Base-by-base conservation (phyloP, 1,284 basidiomycete species). In the Lentinula novae-zelandiae region DNA sequence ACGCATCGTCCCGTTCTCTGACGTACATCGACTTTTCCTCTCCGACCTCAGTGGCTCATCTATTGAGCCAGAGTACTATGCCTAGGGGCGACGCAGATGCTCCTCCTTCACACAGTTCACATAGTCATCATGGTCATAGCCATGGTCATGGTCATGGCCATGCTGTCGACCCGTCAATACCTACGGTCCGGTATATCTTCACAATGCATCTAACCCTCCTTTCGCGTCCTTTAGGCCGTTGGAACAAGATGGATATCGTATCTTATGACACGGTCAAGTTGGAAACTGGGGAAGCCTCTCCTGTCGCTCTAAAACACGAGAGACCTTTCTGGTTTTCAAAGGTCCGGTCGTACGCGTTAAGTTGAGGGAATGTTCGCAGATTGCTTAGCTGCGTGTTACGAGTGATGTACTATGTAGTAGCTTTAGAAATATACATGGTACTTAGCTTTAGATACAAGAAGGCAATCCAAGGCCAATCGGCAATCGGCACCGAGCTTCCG, bases 281-380 rank as follows among this genome's bases (percentile, higher is more conserved):
- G 31, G 83, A 82, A 50, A 92, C 83, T 20, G 93, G 92, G 1
- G 93, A 96, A 72, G 78, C 83, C 12, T 73, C 83, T 20, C 85
- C 89, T 17, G 76, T 96, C 51, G 79, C 84, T 7, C 76, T 96
- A 67, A 92, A 90, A 70, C 87, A 95, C 68, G 92, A 95, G 71
- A 82, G 92, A 63, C 86, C 93, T 27, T 97, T 94, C 72, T 95
- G 92, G 86, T 97, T 97, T 73, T 96, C 93, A 48, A 94, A 92
- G 75, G 90, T 93, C 58, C 78, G 78, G 65, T 90, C 88, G 20
- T 81, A 77, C 53, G 52, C 60, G 3, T 38, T 53, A 17, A 38
- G 1, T 15, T 53, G 34, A 53, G 13, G n/a, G 15, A 44, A n/a
- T 7, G 27, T 27, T 27, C 27, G 3, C 27, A 27, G 27, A 27